Evolutionary conservation across 1,284 basidiomycete genomes (phyloP).

Genomic region (Boletus hoseneyae): DNA sequence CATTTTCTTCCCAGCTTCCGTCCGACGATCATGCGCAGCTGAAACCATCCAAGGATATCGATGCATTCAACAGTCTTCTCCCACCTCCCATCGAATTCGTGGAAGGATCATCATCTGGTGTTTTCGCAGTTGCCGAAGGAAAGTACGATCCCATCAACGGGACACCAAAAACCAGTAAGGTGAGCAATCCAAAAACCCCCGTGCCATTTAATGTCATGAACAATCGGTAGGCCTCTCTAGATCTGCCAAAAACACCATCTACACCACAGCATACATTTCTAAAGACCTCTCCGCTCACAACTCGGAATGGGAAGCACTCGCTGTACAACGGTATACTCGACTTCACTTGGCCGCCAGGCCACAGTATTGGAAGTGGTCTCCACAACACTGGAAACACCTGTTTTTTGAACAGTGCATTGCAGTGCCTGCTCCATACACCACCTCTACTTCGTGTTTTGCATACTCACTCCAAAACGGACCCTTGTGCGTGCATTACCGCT

Average conservation of each 20-base stretch:
- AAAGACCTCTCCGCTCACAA: slow-evolving; percentile 21
- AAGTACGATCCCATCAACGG: slow-evolving; percentile 78
- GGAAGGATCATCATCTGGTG: slow-evolving; percentile 74
- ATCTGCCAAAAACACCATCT: slow-evolving; percentile 22
- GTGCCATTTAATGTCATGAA: slow-evolving; percentile 3
- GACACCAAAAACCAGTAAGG: slow-evolving; percentile 42
- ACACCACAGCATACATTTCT: slow-evolving; percentile 19
- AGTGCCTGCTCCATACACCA: slow-evolving; percentile 92
- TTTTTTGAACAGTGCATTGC: slow-evolving; percentile 94
- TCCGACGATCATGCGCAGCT: slow-evolving; percentile 52
- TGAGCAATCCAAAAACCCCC: slow-evolving; percentile 10
- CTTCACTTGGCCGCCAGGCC: slow-evolving; percentile 47
- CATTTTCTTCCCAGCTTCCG: slow-evolving; percentile 47
- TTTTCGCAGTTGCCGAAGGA: slow-evolving; percentile 62
- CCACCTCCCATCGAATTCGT: slow-evolving; percentile 76
- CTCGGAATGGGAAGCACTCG: slow-evolving; percentile 28
- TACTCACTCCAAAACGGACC: slow-evolving; percentile 49
- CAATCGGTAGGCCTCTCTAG: slow-evolving; percentile 15
- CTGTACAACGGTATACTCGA: slow-evolving; percentile 55
- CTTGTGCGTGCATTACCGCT: slow-evolving; percentile 41
- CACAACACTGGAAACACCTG: slow-evolving; percentile 96
- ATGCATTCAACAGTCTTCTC: slow-evolving; percentile 69
- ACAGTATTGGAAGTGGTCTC: slow-evolving; percentile 61
- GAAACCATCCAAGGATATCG: slow-evolving; percentile 64
- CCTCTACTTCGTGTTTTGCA: slow-evolving; percentile 75